Conservation (phyloP, 23 red algal species). For the Gracilaria vermiculophylla region DNA sequence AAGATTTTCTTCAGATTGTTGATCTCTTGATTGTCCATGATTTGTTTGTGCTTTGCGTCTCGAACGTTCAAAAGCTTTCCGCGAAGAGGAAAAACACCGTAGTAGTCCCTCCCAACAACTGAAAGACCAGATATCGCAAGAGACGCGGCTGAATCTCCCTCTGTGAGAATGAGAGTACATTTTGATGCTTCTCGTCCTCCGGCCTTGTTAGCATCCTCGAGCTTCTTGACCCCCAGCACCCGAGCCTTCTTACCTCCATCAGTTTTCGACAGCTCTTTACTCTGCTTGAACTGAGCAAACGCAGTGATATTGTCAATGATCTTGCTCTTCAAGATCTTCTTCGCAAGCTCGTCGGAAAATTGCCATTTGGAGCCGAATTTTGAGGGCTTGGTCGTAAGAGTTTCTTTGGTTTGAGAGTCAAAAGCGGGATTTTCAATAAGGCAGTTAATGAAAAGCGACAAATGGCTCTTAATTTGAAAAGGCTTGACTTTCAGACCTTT, state of each 20-base stretch:
- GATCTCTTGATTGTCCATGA: conserved; percentile 96
- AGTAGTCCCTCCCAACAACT: conserved; percentile 95
- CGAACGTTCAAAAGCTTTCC: conserved; percentile 99
- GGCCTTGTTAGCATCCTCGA: conserved; percentile 97
- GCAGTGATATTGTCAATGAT: conserved; percentile 86
- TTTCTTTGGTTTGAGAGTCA: conserved; percentile 99
- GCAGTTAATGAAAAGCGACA: conserved; percentile 90
- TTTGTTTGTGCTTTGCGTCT: conserved; percentile 92
- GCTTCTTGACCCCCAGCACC: conserved; percentile 85
- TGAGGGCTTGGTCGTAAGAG: conserved; percentile 74
- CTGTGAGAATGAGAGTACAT: conserved; percentile 97
- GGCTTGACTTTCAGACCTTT: conserved; percentile 91
- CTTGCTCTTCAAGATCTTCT: conserved; percentile 74
- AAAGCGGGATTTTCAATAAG: conserved; percentile 96
- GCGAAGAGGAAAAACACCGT: conserved; percentile 94
- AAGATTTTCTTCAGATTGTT: conserved; percentile 93
- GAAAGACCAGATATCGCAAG: conserved; percentile 93
- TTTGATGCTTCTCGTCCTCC: conserved; percentile 79
- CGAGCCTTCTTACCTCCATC: conserved; percentile 93
- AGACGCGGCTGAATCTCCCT: conserved; percentile 97
- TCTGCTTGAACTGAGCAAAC: conserved; percentile 89
- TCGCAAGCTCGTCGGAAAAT: conserved; percentile 72
- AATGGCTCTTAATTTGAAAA: conserved; percentile 85
- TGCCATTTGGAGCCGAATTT: conserved; percentile 91
- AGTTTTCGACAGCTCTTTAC: conserved; percentile 93